Evolutionary conservation across 495 filamentous ascomycete genomes (phyloP), one percentile per base, ranked within the genome.

Genomic region (Xylaria telfairii): DNA sequence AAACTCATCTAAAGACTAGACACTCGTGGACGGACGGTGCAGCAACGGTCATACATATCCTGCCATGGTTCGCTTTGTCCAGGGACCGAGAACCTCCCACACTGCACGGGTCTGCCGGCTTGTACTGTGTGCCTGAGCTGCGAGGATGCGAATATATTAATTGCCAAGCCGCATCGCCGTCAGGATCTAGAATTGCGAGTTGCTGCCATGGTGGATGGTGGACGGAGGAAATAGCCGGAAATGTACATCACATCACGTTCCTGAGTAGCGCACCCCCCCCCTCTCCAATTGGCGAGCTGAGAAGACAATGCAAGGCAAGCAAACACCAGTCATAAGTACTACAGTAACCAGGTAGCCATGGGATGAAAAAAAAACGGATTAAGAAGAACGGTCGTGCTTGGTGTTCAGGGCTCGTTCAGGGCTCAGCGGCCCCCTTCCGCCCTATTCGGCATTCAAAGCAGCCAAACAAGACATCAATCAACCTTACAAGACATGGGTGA

Each of bases 151-250:
- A 32, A 62, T 73, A 74, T 75, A 76, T 78, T 78, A 72, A 76
- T 75, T 70, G 69, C 63, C 66, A 70, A 64, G 63, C 68, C 70
- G 67, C 9, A 65, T 59, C 69, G 56, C 71, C 71, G 65, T 71
- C 62, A 70, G 51, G 71, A 76, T 76, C 72, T 61, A 74, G 67
- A 63, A 64, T 67, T n/a, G 57, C 28, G n/a, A 34, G 51, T 63
- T 26, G 57, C 65, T 67, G 26, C 62, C n/a, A n/a, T n/a, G n/a
- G n/a, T n/a, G n/a, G n/a, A n/a, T n/a, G 56, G 28, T 65, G 56
- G 26, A 24, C 34, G 9, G 66, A 65, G 72, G 71, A 76, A 73
- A 76, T 78, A 78, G 74, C 76, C 74, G 76, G 74, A 21, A 69
- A 70, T 69, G 42, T 59, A 69, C 73, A 67, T 69, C 70, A 69